phyloP scores from a whole-genome alignment of 371 early-diverging fungal genomes.

The Sanchytrium tribonematis region DNA sequence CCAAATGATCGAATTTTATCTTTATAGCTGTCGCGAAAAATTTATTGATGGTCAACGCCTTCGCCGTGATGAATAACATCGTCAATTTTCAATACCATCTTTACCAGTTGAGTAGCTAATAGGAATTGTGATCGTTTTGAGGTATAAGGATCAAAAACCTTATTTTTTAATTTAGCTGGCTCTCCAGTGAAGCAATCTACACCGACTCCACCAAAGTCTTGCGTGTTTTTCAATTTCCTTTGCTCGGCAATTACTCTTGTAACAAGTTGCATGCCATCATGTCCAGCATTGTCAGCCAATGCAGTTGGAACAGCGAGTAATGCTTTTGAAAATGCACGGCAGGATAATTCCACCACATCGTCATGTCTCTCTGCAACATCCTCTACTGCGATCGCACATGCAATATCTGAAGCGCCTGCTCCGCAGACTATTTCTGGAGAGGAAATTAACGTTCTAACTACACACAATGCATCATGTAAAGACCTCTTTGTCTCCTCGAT shows the following conservation, averaged over 20 bases:
- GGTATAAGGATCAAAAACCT: conserved; percentile 91
- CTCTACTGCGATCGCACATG: conserved; percentile 69
- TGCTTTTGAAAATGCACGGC: conserved; percentile 88
- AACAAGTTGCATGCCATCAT: background rate
- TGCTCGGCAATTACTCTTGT: conserved; percentile 30
- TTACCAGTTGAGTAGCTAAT: conserved; percentile 95
- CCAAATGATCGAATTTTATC: too few species aligned
- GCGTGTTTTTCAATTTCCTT: conserved; percentile 29
- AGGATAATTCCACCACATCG: conserved; percentile 81
- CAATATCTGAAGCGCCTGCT: conserved; percentile 95
- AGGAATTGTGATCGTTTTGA: conserved; percentile 94
- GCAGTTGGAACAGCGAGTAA: conserved; percentile 88
- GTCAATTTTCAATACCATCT: conserved; percentile 54
- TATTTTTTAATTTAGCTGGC: conserved; percentile 4
- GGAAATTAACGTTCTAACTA: conserved; percentile 85
- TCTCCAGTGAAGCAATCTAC: conserved; percentile 47
- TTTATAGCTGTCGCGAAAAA: too few species aligned
- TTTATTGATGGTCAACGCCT: background rate
- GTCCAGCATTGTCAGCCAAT: conserved; percentile 90
- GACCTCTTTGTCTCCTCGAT: conserved; percentile 98
- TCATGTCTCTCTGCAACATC: conserved; percentile 61
- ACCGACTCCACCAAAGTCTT: conserved; percentile 26
- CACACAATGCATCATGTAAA: conserved; percentile 96
- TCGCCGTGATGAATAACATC: conserved; percentile 14
- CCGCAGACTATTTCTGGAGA: conserved; percentile 97